These are phyloP conservation scores for Gynostemma pentaphyllum DNA, from an alignment of 306 rosid species.

Conservation along the genomic window DNA sequence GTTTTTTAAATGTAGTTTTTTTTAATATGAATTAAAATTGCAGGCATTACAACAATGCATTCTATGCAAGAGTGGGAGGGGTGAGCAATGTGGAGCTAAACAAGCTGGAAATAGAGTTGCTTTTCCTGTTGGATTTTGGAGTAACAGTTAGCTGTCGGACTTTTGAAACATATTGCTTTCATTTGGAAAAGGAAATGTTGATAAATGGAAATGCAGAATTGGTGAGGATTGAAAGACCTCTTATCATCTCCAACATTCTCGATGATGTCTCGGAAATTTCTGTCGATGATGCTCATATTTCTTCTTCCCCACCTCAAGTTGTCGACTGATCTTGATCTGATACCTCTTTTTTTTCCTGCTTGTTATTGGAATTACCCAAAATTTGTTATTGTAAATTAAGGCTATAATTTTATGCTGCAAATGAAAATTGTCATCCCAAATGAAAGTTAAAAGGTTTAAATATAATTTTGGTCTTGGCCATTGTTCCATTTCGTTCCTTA, in stretches of 20 bases:
- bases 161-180: slow-evolving; percentile 68
- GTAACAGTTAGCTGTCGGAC: slow-evolving; percentile 55
- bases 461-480: no score
- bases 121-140: slow-evolving; percentile 68
- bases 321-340: slow-evolving; percentile 21
- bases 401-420: no score
- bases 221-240: slow-evolving; percentile 34
- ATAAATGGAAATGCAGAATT: slow-evolving; percentile 26
- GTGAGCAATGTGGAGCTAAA: slow-evolving; percentile 71
- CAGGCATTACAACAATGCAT: slow-evolving; percentile 76
- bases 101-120: slow-evolving; percentile 78
- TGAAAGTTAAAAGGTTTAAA: no score
- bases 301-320: slow-evolving; percentile 38
- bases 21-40: no score
- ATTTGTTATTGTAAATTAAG: no score
- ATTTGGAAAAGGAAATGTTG: slow-evolving; percentile 60
- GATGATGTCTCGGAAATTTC: slow-evolving; percentile 43
- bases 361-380: no score
- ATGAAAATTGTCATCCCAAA: no score
- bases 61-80: slow-evolving; percentile 73
- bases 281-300: slow-evolving; percentile 30
- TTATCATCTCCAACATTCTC: slow-evolving; percentile 20
- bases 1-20: no score
- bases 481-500: no score
- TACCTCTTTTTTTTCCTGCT: background rate